Base-by-base conservation (phyloP, 1,139 yeast species). In the Arxiozyma heterogenica region DNA sequence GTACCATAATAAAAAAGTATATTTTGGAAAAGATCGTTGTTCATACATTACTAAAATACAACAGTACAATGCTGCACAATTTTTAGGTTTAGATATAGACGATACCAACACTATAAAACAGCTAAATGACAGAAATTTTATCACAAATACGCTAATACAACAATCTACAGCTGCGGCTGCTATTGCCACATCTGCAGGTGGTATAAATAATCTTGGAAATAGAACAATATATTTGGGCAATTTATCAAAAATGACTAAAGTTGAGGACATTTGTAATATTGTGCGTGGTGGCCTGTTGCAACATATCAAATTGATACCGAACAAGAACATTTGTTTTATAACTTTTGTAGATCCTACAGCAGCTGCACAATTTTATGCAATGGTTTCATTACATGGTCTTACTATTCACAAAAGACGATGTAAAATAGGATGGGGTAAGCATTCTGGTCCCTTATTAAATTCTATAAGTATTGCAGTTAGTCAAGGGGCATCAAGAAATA, bases 11-110 rank as follows among this genome's bases (percentile, higher is more conserved):
- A 81, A 85, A 58, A 86, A 85, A 64, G 82, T 88, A 47, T 85
- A 80, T 64, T 90, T 87, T 67, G 96, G 97, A 56, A 86, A 86
- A 70, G 97, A 91, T 70, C 78, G 96, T 69, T 88, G 96, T 64
- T 81, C 82, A 3, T 79, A 78, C 65, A 87, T 91, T 52, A 89
- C 97, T 43, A 89, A 88, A 70, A 87, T 97, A 34, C 97, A 93
- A 71, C 96, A 90, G 71, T 97, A 91, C 67, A 90, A 91, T 69
- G 98, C 98, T 23, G 96, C 97, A 9, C 96, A 91, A 71, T 91
- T 89, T 68, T 75, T 91, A 57, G 97, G 97, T 1, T 78, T 90
- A 61, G 90, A 91, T 45, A 95, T 95, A 23, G 95, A 95, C 30
- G 39, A 39, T 22, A 82, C 84, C 81, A 96, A 87, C 66, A 90